These are phyloP conservation scores for Ilex aquifolium DNA, from an alignment of 257 asterid species.

Conservation along the genomic window DNA sequence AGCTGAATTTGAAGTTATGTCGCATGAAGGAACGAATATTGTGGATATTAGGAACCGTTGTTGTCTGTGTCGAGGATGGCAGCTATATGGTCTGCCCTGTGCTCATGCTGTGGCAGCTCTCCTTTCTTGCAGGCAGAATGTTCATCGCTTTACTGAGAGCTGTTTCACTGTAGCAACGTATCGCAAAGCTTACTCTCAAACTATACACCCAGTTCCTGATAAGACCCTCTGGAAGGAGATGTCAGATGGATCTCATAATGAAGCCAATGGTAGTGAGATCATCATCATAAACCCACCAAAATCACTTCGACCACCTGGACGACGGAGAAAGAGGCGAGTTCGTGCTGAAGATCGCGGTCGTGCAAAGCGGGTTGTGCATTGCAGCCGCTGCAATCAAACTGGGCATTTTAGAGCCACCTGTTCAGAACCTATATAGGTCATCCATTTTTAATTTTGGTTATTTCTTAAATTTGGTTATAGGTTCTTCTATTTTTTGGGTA, in stretches of 20 bases:
- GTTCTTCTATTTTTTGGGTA: too few relatives aligned
- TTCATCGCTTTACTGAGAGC: slow-evolving; percentile 60
- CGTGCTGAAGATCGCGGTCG: slow-evolving; percentile 32
- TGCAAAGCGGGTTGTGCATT: too few relatives aligned
- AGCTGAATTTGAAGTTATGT: slow-evolving; percentile 54
- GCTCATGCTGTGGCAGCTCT: slow-evolving; percentile 67
- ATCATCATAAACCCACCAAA: slow-evolving; percentile 61
- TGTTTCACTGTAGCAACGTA: slow-evolving; percentile 59
- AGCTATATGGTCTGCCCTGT: slow-evolving; percentile 55
- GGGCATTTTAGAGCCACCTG: slow-evolving; percentile 84
- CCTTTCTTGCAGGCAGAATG: slow-evolving; percentile 61
- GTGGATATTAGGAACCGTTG: slow-evolving; percentile 48
- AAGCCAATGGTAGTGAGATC: slow-evolving; percentile 16
- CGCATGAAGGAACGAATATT: slow-evolving; percentile 44
- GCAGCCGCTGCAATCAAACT: slow-evolving; percentile 69
- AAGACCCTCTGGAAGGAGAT: slow-evolving; percentile 49
- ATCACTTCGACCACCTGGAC: slow-evolving; percentile 39
- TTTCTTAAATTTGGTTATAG: too few relatives aligned
- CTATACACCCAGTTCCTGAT: slow-evolving; percentile 70
- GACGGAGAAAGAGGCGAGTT: slow-evolving; percentile 44
- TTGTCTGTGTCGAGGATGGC: slow-evolving; percentile 61
- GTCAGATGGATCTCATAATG: slow-evolving; percentile 18
- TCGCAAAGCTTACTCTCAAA: slow-evolving; percentile 56
- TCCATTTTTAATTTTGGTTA: background rate
- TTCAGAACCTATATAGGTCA: slow-evolving; percentile 44